Conservation (phyloP, 768 basidiomycete species). For the Pholiota microspora region DNA sequence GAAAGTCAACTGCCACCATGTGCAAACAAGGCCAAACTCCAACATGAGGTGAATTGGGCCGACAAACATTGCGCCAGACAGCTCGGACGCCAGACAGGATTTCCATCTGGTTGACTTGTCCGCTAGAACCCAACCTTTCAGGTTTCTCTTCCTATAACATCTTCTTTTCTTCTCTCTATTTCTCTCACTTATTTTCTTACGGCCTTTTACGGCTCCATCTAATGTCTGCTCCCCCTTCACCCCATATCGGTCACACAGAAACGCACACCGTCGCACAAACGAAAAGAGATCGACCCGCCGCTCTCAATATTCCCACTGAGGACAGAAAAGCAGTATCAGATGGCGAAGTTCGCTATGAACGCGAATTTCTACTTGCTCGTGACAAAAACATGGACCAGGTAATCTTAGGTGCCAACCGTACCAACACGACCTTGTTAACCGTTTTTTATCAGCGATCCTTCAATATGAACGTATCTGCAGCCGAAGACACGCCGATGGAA, state of each 20-base stretch:
- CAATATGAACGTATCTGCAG: constrained; percentile 45
- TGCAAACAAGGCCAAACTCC: constrained; percentile 35
- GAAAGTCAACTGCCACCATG: constrained; percentile 21
- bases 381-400: constrained; percentile 21
- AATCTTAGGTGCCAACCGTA: constrained; percentile 19
- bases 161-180: constrained; percentile 10
- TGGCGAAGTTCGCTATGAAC: constrained; percentile 38
- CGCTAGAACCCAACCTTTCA: constrained; percentile 21
- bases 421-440: constrained; percentile 18
- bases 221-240: constrained; percentile 42
- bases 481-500: constrained; percentile 33
- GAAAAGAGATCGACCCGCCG: constrained; percentile 51
- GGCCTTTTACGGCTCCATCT: constrained; percentile 23
- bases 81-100: constrained; percentile 17
- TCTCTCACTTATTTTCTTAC: constrained; percentile 13
- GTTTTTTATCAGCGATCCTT: constrained; percentile 34
- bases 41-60: constrained; percentile 36
- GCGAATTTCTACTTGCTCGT: constrained; percentile 20
- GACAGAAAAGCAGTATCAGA: constrained; percentile 36
- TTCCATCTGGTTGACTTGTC: constrained; percentile 14
- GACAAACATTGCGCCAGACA: constrained; percentile 24
- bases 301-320: constrained; percentile 45
- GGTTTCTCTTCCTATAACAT: constrained; percentile 12
- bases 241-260: constrained; percentile 30
- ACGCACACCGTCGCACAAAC: constrained; percentile 35